A percentile compares a stretch with the other conserved stretches of the same genome.
Conservation (phyloP, 179 eudicot species). For the Gypsophila paniculata region DNA sequence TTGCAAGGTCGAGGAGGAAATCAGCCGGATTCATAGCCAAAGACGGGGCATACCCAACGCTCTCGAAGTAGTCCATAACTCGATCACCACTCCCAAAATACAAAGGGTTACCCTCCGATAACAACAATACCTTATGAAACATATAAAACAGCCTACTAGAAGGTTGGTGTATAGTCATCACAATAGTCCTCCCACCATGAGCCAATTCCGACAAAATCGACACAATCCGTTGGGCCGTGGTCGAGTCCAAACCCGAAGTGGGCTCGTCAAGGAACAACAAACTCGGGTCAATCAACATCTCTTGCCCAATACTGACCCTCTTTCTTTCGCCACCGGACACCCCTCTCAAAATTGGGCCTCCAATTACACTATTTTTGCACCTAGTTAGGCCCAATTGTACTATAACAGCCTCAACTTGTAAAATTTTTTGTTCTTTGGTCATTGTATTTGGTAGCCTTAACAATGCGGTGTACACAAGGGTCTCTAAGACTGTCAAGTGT, state of each 20-base stretch:
- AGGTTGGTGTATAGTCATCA: slow-evolving; percentile 89
- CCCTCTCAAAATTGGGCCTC: slow-evolving; percentile 53
- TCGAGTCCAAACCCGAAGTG: slow-evolving; percentile 81
- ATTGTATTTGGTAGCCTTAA: slow-evolving; percentile 56
- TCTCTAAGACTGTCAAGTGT: slow-evolving; percentile 63
- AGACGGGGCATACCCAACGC: slow-evolving; percentile 52
- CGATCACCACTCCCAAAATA: slow-evolving; percentile 59
- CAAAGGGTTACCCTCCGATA: slow-evolving; percentile 66
- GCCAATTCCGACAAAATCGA: slow-evolving; percentile 50
- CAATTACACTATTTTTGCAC: slow-evolving; percentile 63
- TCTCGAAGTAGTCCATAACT: slow-evolving; percentile 58
- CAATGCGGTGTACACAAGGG: slow-evolving; percentile 62
- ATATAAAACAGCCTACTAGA: slow-evolving; percentile 75
- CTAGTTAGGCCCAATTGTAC: slow-evolving; percentile 46
- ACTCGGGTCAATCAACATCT: slow-evolving; percentile 76
- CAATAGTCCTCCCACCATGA: slow-evolving; percentile 59
- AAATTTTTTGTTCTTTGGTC: slow-evolving; percentile 38
- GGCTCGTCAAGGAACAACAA: slow-evolving; percentile 77
- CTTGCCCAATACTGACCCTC: slow-evolving; percentile 80
- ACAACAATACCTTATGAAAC: slow-evolving; percentile 71
- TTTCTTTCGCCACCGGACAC: slow-evolving; percentile 82
- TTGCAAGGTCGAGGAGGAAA: slow-evolving; percentile 72
- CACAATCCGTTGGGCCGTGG: slow-evolving; percentile 75
- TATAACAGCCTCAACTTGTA: slow-evolving; percentile 46
- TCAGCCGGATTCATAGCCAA: slow-evolving; percentile 85